Conservation (phyloP, 371 early-diverging fungal genomes). For the Mucor plumbeus region DNA sequence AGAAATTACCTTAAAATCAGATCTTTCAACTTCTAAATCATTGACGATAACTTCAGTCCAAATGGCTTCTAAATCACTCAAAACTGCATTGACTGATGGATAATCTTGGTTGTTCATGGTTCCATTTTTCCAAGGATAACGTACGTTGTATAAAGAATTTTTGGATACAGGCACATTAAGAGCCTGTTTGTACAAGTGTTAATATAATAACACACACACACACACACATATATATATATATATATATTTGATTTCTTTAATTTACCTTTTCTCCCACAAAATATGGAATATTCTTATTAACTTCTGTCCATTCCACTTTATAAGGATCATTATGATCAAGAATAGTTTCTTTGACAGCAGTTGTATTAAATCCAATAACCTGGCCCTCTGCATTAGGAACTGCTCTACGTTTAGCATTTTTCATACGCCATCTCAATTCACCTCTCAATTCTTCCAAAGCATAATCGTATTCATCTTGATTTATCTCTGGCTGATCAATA, state of each 20-base stretch:
- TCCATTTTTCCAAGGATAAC: constrained; percentile 78
- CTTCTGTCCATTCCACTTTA: constrained; percentile 83
- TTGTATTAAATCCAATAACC: constrained; percentile 75
- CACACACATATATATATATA: too few species aligned
- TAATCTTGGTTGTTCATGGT: constrained; percentile 80
- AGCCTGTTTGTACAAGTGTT: constrained; percentile 30
- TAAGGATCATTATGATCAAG: constrained; percentile 91
- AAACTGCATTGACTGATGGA: constrained; percentile 60
- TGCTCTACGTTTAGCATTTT: constrained; percentile 77
- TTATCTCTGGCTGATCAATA: constrained; percentile 8
- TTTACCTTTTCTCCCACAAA: constrained; percentile 71
- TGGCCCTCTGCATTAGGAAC: constrained; percentile 77
- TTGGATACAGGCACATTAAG: constrained; percentile 44
- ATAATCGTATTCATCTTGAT: constrained; percentile 33
- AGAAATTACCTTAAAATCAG: constrained; percentile 57
- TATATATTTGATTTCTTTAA: too few species aligned
- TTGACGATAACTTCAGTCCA: constrained; percentile 74
- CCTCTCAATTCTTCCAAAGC: constrained; percentile 58
- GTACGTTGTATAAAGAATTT: constrained; percentile 45
- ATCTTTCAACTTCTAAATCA: constrained; percentile 72
- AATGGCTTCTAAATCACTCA: constrained; percentile 79
- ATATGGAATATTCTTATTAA: constrained; percentile 40
- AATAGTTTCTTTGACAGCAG: constrained; percentile 70
- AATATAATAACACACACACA: neutral
- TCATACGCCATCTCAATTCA: constrained; percentile 76